Conservation (phyloP, 495 filamentous ascomycete species). For the Patellaria atrata region DNA sequence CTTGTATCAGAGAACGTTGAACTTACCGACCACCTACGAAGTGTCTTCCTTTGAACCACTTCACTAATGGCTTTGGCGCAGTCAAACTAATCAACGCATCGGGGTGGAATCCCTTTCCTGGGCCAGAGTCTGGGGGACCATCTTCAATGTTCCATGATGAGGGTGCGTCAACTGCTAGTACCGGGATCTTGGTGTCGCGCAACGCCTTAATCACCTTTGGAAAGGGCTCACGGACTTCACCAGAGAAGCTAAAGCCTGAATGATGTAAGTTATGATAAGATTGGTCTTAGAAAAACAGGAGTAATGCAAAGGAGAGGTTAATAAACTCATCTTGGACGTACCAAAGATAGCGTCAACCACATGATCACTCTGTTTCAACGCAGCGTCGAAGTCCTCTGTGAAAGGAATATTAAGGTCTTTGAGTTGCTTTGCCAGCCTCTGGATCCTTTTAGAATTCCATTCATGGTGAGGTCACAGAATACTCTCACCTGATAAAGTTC, state of each 20-base stretch:
- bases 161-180: slow-evolving; percentile 82
- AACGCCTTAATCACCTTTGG: slow-evolving; percentile 63
- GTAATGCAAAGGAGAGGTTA: not conserved
- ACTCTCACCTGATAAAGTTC: slow-evolving; percentile 65
- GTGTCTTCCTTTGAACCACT: slow-evolving; percentile 70
- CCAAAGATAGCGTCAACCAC: slow-evolving; percentile 92
- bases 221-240: slow-evolving; percentile 82
- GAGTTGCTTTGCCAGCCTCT: slow-evolving; percentile 74
- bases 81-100: slow-evolving; percentile 71
- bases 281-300: not conserved
- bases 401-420: slow-evolving; percentile 72
- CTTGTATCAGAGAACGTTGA: not conserved
- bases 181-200: slow-evolving; percentile 52
- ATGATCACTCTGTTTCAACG: slow-evolving; percentile 55
- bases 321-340: slow-evolving; percentile 15
- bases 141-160: slow-evolving; percentile 85
- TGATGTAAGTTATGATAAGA: slow-evolving; percentile 4
- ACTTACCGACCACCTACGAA: slow-evolving; percentile 66
- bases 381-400: slow-evolving; percentile 58
- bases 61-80: slow-evolving; percentile 86
- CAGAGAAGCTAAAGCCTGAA: slow-evolving; percentile 81
- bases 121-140: slow-evolving; percentile 64
- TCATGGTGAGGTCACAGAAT: no score
- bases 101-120: slow-evolving; percentile 69
- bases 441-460: slow-evolving; percentile 14